A percentile compares a stretch with the other conserved stretches of the same genome.
These are phyloP conservation scores for Coemansia sp. DNA, from an alignment of 192 early-diverging fungal species.

Conservation along the genomic window DNA sequence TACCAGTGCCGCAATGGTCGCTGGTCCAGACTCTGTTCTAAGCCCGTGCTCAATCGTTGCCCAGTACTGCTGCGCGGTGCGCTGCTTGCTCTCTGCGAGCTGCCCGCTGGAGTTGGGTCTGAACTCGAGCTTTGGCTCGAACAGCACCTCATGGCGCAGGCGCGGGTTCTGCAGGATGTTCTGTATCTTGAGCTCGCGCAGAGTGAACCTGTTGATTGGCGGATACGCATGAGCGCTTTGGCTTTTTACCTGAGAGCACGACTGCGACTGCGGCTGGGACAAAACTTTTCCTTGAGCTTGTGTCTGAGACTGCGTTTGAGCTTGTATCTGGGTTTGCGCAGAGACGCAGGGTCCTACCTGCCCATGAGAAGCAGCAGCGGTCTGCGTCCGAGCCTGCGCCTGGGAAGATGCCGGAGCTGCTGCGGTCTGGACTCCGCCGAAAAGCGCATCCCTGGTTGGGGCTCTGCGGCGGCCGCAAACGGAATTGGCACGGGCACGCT, in stretches of 20 bases:
- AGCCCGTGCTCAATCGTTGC: slow-evolving; percentile 62
- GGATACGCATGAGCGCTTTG: slow-evolving; percentile 48
- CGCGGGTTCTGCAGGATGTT: slow-evolving; percentile 84
- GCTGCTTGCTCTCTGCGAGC: slow-evolving; percentile 61
- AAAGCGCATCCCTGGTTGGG: background rate
- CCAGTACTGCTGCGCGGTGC: slow-evolving; percentile 74
- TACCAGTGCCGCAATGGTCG: slow-evolving; percentile 63
- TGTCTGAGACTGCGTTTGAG: background rate
- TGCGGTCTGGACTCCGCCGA: background rate
- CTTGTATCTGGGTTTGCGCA: background rate
- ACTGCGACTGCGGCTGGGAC: background rate
- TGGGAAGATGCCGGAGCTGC: background rate
- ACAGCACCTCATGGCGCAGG: slow-evolving; percentile 85
- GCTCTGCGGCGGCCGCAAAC: slow-evolving; percentile 5
- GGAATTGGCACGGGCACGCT: slow-evolving; percentile 7
- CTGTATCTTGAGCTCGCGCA: slow-evolving; percentile 79
- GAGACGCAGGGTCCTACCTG: background rate
- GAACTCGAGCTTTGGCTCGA: slow-evolving; percentile 89
- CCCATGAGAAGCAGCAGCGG: background rate
- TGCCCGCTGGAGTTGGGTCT: slow-evolving; percentile 80
- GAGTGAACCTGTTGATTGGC: slow-evolving; percentile 80
- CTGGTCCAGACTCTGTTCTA: slow-evolving; percentile 3
- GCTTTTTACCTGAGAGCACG: background rate
- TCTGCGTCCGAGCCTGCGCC: background rate
- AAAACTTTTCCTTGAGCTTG: too few relatives aligned